phyloP scores from a whole-genome alignment of 2,329 filamentous ascomycete species.

The Pezicula carpinea region DNA sequence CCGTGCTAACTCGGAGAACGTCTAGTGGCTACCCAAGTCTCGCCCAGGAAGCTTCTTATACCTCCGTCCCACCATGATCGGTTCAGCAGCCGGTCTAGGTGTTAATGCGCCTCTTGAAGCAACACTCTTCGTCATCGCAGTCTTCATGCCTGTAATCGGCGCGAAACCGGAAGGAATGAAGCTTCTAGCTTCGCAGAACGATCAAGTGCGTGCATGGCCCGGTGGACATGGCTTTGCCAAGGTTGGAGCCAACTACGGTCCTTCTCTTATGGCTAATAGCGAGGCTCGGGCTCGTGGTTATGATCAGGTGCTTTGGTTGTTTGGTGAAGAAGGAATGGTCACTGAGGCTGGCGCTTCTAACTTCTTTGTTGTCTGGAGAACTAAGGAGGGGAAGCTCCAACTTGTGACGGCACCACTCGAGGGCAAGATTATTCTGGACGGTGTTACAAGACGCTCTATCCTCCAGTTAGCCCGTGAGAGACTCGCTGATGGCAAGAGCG shows the following conservation, averaged over 20 bases:
- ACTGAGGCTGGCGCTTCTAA: slow-evolving; percentile 91
- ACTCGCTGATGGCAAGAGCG: slow-evolving; percentile 37
- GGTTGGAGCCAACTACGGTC: slow-evolving; percentile 90
- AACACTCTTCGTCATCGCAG: slow-evolving; percentile 79
- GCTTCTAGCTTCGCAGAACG: slow-evolving; percentile 72
- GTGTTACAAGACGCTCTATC: slow-evolving; percentile 79
- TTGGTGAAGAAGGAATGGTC: slow-evolving; percentile 69
- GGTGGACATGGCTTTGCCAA: slow-evolving; percentile 92
- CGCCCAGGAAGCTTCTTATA: slow-evolving; percentile 72
- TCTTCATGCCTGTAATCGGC: slow-evolving; percentile 47
- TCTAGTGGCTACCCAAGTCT: slow-evolving; percentile 75
- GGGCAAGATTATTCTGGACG: slow-evolving; percentile 79
- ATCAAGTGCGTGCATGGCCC: slow-evolving; percentile 87
- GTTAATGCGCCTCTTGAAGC: slow-evolving; percentile 77
- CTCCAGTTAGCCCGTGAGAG: slow-evolving; percentile 66
- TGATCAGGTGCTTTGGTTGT: slow-evolving; percentile 92
- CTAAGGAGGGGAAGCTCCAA: slow-evolving; percentile 58
- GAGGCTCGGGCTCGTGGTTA: slow-evolving; percentile 71
- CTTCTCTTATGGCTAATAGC: slow-evolving; percentile 70
- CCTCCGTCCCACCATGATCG: slow-evolving; percentile 76
- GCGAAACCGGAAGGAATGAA: slow-evolving; percentile 52
- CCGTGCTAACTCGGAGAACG: no score
- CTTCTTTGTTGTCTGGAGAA: slow-evolving; percentile 81
- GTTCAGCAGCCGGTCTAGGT: slow-evolving; percentile 73
- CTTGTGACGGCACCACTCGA: slow-evolving; percentile 80